Evolutionary conservation across 805 yeast species (phyloP), one percentile per base, ranked within the genome.

Genomic region (Ogataea saltuana): DNA sequence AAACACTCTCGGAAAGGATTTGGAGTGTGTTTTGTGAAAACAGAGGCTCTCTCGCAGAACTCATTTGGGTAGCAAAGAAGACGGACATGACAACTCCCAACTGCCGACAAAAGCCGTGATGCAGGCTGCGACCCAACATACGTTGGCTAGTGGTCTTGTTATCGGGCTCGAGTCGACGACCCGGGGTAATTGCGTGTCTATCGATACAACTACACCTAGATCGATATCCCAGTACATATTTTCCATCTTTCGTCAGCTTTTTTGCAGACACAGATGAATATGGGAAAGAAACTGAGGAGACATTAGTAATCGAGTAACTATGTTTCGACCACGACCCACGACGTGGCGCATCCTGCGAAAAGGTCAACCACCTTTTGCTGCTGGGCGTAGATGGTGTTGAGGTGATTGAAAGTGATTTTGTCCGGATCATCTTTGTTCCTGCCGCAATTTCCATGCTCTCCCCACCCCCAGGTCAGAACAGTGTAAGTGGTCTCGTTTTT

Each of bases 401-500:
- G 50, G 32, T 63, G 56, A 45, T 61, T 64, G 46, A 63, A 71
- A 3, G 71, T 67, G 34, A 67, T 75, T 36, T 39, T 65, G 27
- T 44, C 61, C 35, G 9, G 51, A 3, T 51, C 37, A 15, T 36
- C 39, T 34, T 17, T 22, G 28, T 61, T 58, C 1, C 42, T 38
- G 0, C 96, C 96, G 65, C 98, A 91, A 59, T 91, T 91, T 0
- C 99, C 99, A 63, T 91, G 99, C 58, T 93, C 98, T 11, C 97
- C 97, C 99, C 99, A 91, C 0, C 99, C 99, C 98, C 98, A 93
- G 2, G 90, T 75, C 42, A 58, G 67, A 0, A 89, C 82, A 7
- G 44, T 38, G n/a, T n/a, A n/a, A n/a, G n/a, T n/a, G n/a, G n/a
- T n/a, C n/a, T n/a, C n/a, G 29, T 62, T 53, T 12, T 59, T 50